Base-by-base conservation (phyloP, 140 eudicot genomes). In the Flaveria floridana region DNA sequence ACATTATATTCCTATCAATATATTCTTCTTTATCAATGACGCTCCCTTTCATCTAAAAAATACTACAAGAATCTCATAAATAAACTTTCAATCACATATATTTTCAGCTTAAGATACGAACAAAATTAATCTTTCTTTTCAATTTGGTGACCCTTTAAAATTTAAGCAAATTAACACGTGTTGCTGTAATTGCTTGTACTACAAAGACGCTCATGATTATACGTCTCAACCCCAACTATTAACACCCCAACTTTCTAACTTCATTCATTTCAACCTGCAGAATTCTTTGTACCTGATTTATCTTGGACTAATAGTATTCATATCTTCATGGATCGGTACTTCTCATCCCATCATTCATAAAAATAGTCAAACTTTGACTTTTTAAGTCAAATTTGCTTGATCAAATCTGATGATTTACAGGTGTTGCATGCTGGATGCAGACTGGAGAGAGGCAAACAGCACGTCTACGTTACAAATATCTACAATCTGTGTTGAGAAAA, bases 371-470 rank as follows among this genome's bases (percentile, higher is more conserved):
- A 46, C 10, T 65, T 63, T 73, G 28, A 65, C 65, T 73, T 65
- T 66, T 18, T 0, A 5, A 5, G 75, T 72, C 53, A 64, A 63
- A 52, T 44, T 3, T 53, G 10, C 23, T 12, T 72, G 50, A 7
- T 39, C 4, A 11, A 6, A 20, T 11, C 61, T 66, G 59, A 46
- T 80, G 71, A 52, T 79, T 80, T 78, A 30, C 77, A 91, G 97
- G 97, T 20, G 92, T 91, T 76, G 96, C 96, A 20, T 91, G 88
- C 52, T 91, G 97, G 97, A 83, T 79, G 80, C 97, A 88, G 50
- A 91, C 97, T 0, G 96, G 97, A 34, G 91, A 91, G 83, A 85
- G 97, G 73, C 97, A 91, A 78, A 84, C 97, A 50, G 88, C 91
- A 63, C 83, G 82, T 58, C 78, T 91, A 76, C 87, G 97, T 56